These are phyloP conservation scores for Coniella lustricola DNA, from an alignment of 2,329 filamentous ascomycete species.

Conservation along the genomic window DNA sequence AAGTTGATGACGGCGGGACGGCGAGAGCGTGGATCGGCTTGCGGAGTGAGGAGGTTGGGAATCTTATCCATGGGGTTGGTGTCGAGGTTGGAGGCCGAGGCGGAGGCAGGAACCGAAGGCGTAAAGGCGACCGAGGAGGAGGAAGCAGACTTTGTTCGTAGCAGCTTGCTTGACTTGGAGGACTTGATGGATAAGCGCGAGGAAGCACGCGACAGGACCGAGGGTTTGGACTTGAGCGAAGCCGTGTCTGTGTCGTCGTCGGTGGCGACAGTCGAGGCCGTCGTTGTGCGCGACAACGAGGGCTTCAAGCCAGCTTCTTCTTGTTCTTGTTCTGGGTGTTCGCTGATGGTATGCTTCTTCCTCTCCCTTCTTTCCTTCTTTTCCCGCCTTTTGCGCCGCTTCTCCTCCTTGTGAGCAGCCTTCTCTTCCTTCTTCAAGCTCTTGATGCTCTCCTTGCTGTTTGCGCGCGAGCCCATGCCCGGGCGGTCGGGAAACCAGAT, in stretches of 20 bases:
- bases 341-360: constrained; percentile 15
- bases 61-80: constrained; percentile 13
- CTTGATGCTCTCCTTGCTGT: constrained; percentile 9
- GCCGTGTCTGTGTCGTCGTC: background rate
- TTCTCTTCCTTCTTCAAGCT: constrained; percentile 9
- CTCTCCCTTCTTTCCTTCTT: constrained; percentile 3
- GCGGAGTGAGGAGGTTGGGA: constrained; percentile 8
- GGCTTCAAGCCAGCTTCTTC: constrained; percentile 4
- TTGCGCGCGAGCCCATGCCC: constrained; percentile 3
- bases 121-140: constrained; percentile 4
- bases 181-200: constrained; percentile 10
- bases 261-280: background rate
- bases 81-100: background rate
- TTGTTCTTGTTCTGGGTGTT: background rate
- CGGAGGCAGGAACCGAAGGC: background rate
- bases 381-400: background rate
- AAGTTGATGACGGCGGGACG: constrained; percentile 57
- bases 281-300: constrained; percentile 15
- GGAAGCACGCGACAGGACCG: constrained; percentile 10
- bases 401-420: constrained; percentile 1
- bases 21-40: constrained; percentile 15
- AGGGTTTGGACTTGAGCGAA: background rate
- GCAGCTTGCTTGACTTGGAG: constrained; percentile 2
- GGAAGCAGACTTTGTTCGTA: background rate
- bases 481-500: constrained; percentile 32